phyloP scores from a whole-genome alignment of 768 basidiomycete species.

The Termitomyces sp. region DNA sequence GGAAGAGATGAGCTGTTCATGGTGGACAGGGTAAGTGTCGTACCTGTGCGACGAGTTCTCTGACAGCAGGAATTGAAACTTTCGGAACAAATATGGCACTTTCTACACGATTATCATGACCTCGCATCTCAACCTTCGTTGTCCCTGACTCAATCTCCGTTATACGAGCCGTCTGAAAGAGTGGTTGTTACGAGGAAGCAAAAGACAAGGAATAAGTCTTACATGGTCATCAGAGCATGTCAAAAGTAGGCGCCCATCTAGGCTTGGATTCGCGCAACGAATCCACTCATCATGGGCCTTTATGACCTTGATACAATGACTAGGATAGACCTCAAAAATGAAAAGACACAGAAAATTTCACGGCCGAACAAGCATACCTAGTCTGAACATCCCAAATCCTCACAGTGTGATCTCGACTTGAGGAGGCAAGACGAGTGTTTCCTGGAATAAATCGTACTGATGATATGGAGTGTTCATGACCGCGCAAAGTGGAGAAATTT shows the following conservation, averaged over 20 bases:
- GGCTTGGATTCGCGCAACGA: conserved; percentile 36
- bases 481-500: conserved; percentile 34
- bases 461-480: conserved; percentile 73
- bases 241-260: conserved; percentile 51
- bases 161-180: conserved; percentile 54
- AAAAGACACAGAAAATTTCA: neutral
- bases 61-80: conserved; percentile 48
- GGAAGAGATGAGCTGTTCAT: neutral
- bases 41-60: conserved; percentile 46
- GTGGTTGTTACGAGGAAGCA: neutral
- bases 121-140: conserved; percentile 59
- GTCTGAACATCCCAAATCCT: conserved; percentile 65
- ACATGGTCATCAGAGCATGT: conserved; percentile 70
- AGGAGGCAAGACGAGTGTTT: conserved; percentile 58
- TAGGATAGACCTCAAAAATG: conserved; percentile 13
- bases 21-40: neutral
- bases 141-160: conserved; percentile 56
- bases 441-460: conserved; percentile 64
- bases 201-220: conserved; percentile 10
- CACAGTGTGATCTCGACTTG: conserved; percentile 66
- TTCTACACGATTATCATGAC: conserved; percentile 70
- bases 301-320: conserved; percentile 62
- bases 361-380: conserved; percentile 35
- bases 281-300: conserved; percentile 66
- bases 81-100: conserved; percentile 61